Evolutionary conservation across 2,329 filamentous ascomycete species (phyloP).

Genomic region (Podosphaera xanthii): DNA sequence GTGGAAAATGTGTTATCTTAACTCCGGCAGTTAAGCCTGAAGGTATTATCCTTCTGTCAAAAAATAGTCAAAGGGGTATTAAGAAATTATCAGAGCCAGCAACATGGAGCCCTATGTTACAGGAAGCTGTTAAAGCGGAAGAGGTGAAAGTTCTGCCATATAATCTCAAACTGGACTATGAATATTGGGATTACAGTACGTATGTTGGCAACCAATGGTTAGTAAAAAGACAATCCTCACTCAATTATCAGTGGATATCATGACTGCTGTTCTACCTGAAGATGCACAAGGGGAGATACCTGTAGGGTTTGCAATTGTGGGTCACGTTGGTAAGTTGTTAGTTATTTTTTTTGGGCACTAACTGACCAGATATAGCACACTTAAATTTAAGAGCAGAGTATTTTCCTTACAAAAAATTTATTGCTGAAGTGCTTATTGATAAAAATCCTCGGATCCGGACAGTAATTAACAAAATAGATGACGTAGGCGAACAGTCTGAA

Average conservation of each 20-base stretch:
- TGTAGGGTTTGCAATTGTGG: slow-evolving; percentile 66
- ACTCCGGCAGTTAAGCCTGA: slow-evolving; percentile 30
- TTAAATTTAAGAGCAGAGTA: slow-evolving; percentile 72
- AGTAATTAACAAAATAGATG: slow-evolving; percentile 88
- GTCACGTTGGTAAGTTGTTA: slow-evolving; percentile 46
- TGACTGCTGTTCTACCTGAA: slow-evolving; percentile 58
- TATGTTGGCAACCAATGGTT: slow-evolving; percentile 2
- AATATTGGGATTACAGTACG: slow-evolving; percentile 65
- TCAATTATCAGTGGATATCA: slow-evolving; percentile 35
- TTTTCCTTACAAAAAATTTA: slow-evolving; percentile 63
- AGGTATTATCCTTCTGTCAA: slow-evolving; percentile 16
- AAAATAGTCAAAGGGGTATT: neutral
- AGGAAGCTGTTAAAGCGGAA: slow-evolving; percentile 41
- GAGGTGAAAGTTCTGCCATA: slow-evolving; percentile 54
- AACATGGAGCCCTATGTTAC: slow-evolving; percentile 54
- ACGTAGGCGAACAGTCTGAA: slow-evolving; percentile 64
- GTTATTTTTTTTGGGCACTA: neutral
- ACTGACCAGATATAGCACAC: slow-evolving; percentile 34
- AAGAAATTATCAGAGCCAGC: slow-evolving; percentile 28
- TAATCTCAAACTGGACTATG: slow-evolving; percentile 54
- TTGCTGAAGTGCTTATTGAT: slow-evolving; percentile 68
- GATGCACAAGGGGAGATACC: slow-evolving; percentile 62
- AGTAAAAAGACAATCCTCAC: neutral
- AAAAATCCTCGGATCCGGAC: slow-evolving; percentile 68
- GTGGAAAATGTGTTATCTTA: slow-evolving; percentile 38